Base-by-base conservation (phyloP, 73 alveolate genomes). In the Uronychia setigera region DNA sequence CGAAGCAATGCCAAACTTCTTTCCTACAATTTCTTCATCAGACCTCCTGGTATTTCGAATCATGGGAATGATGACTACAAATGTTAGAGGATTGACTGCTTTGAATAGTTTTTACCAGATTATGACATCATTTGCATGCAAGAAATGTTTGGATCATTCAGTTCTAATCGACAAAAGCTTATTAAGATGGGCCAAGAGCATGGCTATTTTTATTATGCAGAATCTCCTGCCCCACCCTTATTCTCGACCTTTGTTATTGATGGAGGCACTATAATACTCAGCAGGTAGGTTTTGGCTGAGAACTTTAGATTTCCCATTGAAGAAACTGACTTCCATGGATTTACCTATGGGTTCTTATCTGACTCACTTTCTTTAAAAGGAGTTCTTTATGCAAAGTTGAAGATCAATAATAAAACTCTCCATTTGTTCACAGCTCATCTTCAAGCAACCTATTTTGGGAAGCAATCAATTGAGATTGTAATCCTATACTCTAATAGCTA, bases 41-140 rank as follows among this genome's bases (percentile, higher is more conserved):
- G 96, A 31, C 96, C 96, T 27, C 93, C 96, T 32, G 92, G 87
- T 32, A 87, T 87, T n/a, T 59, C 78, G 28, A 86, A 87, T 29
- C 78, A 90, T 35, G 58, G 33, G 46, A 33, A 80, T 1, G 96
- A 90, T 67, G 87, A 86, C 77, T 88, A 90, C 67, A 80, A 78
- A 35, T 82, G 31, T 26, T 33, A 94, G 11, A 30, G 80, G 29
- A 58, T n/a, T 11, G 92, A 75, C 67, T 80, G 87, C 60, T 34
- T 67, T 26, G 78, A 87, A 32, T 26, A 80, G n/a, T 1, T 26
- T 28, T 14, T 90, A 0, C 82, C 57, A 19, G 59, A 86, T 33
- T 90, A 35, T 80, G 96, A 87, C 29, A 86, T 90, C 31, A 76
- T 90, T 35, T 90, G 96, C 78, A 80, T 90, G 29, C 92, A 90